A percentile compares a stretch with the other conserved stretches of the same genome.
These are phyloP conservation scores for Arthroderma uncinatum DNA, from an alignment of 2,329 filamentous ascomycete genomes.

Conservation along the genomic window DNA sequence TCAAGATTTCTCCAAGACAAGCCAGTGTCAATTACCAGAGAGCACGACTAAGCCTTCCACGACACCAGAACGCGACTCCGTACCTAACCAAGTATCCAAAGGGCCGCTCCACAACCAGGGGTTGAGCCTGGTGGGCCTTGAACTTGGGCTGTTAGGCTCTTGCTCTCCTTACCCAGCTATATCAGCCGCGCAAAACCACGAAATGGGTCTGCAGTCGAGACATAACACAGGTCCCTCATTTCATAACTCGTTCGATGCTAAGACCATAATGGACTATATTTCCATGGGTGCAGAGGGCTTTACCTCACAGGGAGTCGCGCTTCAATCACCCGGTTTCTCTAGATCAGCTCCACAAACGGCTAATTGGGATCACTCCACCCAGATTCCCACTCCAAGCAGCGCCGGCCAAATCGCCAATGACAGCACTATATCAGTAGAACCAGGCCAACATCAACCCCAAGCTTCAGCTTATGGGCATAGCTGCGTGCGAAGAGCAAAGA, in stretches of 20 bases:
- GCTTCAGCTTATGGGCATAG: background rate
- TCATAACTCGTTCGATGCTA: background rate
- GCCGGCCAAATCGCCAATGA: background rate
- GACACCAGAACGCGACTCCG: background rate
- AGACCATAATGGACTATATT: background rate
- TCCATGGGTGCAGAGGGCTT: background rate
- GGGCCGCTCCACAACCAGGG: background rate
- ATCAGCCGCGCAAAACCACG: background rate
- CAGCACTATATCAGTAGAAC: background rate
- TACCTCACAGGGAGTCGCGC: background rate
- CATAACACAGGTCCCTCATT: background rate
- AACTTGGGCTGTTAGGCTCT: background rate
- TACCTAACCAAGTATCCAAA: too few species aligned
- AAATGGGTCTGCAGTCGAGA: background rate
- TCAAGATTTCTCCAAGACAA: background rate
- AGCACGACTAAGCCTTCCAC: background rate
- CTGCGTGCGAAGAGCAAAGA: background rate
- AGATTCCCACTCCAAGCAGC: background rate
- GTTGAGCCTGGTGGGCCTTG: background rate
- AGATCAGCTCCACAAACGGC: background rate
- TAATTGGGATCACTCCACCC: background rate
- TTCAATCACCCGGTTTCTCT: background rate
- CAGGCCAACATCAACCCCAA: background rate
- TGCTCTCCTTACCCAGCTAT: background rate
- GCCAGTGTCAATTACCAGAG: background rate